Evolutionary conservation across 257 asterid species (phyloP).

Genomic region (Nicotiana undulata): DNA sequence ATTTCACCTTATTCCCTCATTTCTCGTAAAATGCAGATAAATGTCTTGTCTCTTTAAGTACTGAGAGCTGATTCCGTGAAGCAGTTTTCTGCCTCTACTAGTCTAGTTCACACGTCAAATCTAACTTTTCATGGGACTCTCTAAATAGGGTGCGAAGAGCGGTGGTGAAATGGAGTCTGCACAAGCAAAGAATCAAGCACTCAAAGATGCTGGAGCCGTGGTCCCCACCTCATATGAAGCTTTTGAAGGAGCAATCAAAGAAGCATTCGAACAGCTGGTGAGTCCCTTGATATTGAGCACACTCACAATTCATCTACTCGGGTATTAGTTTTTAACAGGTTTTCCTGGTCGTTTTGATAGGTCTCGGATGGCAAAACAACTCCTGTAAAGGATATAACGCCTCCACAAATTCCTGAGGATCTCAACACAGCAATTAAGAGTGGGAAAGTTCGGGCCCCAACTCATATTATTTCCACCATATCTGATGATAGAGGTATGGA

Average conservation of each 20-base stretch:
- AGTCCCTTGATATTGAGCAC: slow-evolving; percentile 2
- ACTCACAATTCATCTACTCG: neutral
- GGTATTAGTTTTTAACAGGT: slow-evolving; percentile 4
- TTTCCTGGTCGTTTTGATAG: slow-evolving; percentile 31
- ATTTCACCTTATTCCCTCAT: slow-evolving; percentile 3
- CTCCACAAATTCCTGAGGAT: slow-evolving; percentile 99
- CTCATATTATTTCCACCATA: slow-evolving; percentile 93
- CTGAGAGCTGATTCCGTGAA: neutral
- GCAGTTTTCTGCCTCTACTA: neutral
- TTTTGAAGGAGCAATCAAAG: slow-evolving; percentile 77
- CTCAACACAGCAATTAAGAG: slow-evolving; percentile 88
- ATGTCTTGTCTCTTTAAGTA: neutral
- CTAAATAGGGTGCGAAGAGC: slow-evolving; percentile 91
- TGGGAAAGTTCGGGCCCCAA: slow-evolving; percentile 98
- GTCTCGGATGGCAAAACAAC: slow-evolving; percentile 61
- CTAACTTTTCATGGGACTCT: slow-evolving; percentile 5
- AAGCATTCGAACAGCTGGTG: slow-evolving; percentile 70
- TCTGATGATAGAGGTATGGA: slow-evolving; percentile 92
- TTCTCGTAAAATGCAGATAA: neutral
- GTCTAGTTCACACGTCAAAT: neutral
- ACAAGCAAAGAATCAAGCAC: slow-evolving; percentile 96
- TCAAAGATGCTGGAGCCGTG: slow-evolving; percentile 84
- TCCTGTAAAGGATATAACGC: slow-evolving; percentile 76
- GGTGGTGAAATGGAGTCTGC: slow-evolving; percentile 99
- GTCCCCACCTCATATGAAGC: slow-evolving; percentile 97